These are phyloP conservation scores for Fusarium sp. DNA, from an alignment of 2,329 filamentous ascomycete species.

Conservation along the genomic window DNA sequence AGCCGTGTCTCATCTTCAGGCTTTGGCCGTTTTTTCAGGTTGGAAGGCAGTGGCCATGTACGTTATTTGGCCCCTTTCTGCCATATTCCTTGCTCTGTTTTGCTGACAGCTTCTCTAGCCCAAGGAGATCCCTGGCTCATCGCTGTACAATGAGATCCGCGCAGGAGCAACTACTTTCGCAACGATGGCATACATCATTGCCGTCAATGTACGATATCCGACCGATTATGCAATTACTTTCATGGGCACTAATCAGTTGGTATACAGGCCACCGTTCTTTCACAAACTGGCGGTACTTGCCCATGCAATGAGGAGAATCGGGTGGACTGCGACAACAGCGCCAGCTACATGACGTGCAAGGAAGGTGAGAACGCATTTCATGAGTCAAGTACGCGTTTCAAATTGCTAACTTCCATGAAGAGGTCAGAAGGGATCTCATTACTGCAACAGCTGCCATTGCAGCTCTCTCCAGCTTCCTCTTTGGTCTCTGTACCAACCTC, in stretches of 20 bases:
- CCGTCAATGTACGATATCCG: constrained; percentile 34
- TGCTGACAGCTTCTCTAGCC: constrained; percentile 9
- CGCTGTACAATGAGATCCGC: constrained; percentile 72
- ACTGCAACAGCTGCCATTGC: constrained; percentile 84
- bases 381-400: background rate
- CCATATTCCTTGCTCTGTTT: background rate
- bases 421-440: constrained; percentile 78
- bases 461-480: constrained; percentile 66
- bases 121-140: constrained; percentile 66
- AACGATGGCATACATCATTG: constrained; percentile 44
- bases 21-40: constrained; percentile 30
- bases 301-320: constrained; percentile 25
- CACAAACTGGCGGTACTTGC: constrained; percentile 31
- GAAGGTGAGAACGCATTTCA: background rate
- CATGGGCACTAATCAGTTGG: background rate
- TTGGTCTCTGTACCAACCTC: constrained; percentile 34
- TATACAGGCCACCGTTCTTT: constrained; percentile 26
- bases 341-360: constrained; percentile 56
- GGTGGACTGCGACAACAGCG: constrained; percentile 60
- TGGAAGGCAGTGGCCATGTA: constrained; percentile 32
- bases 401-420: constrained; percentile 33
- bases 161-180: constrained; percentile 68
- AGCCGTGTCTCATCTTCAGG: constrained; percentile 3
- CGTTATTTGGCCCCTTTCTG: background rate
- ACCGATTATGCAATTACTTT: background rate